Percentiles rank a stretch among this genome's conserved stretches.
These are phyloP conservation scores for Russula sp. DNA, from an alignment of 768 basidiomycete species.

Conservation along the genomic window DNA sequence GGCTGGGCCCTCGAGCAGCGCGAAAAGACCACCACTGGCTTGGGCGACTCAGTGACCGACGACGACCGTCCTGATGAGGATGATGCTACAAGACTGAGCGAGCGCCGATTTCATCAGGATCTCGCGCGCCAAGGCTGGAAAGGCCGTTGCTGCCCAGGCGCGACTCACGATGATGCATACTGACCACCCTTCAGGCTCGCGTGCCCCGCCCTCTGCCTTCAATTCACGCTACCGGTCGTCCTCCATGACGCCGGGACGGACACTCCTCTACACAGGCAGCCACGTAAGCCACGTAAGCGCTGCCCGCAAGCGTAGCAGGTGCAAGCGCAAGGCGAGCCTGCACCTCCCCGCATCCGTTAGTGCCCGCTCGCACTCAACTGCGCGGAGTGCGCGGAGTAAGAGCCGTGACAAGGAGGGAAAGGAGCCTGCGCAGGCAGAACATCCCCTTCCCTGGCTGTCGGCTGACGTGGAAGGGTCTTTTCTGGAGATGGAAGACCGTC, in stretches of 20 bases:
- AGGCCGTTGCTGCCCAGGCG: constrained; percentile 17
- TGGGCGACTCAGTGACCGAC: constrained; percentile 13
- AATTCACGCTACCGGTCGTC: not conserved
- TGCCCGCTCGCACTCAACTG: not conserved
- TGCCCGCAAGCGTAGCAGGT: constrained; percentile 56
- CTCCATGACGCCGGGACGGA: not conserved
- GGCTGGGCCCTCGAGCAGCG: constrained; percentile 24
- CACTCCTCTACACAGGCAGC: constrained; percentile 22
- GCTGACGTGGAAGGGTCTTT: constrained; percentile 5
- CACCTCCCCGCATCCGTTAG: constrained; percentile 40
- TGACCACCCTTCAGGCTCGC: not conserved
- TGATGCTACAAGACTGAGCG: constrained; percentile 13
- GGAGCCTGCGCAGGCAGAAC: not conserved
- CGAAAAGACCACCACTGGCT: constrained; percentile 5
- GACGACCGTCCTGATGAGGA: constrained; percentile 23
- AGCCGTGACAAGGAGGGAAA: constrained; percentile 15
- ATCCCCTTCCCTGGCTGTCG: not conserved
- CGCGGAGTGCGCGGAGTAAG: constrained; percentile 5
- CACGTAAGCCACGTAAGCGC: constrained; percentile 47
- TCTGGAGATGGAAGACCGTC: constrained; percentile 22
- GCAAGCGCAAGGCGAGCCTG: constrained; percentile 61
- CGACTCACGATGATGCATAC: constrained; percentile 16
- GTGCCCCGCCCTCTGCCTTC: not conserved
- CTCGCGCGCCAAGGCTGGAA: constrained; percentile 22
- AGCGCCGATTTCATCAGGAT: constrained; percentile 7